Percentiles rank a stretch among this genome's conserved stretches.
Evolutionary conservation across 257 asterid genomes (phyloP).

Genomic region (Eucommia ulmoides): DNA sequence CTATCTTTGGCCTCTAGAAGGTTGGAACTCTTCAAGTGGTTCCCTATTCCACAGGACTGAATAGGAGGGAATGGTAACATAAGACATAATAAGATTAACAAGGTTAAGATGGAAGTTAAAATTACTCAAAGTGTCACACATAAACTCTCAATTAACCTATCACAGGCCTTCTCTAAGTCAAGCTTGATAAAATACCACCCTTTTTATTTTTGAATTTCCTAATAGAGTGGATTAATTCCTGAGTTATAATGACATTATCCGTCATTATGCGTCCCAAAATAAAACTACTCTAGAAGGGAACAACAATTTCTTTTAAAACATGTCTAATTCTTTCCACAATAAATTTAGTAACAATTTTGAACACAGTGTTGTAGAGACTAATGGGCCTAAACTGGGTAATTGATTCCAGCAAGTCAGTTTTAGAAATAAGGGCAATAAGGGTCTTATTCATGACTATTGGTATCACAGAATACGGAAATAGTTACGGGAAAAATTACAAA

Average conservation of each 20-base stretch:
- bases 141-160: not conserved
- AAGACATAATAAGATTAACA: not conserved
- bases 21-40: not conserved
- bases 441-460: too few relatives aligned
- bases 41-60: not conserved
- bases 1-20: not conserved
- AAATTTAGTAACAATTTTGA: not conserved
- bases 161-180: not conserved
- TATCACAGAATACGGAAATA: too few relatives aligned
- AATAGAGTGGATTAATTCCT: not conserved
- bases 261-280: not conserved
- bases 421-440: too few relatives aligned
- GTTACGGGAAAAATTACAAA: too few relatives aligned
- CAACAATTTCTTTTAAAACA: not conserved
- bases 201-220: not conserved
- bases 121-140: not conserved
- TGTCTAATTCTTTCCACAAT: not conserved
- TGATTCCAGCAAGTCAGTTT: too few relatives aligned
- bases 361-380: not conserved
- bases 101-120: not conserved
- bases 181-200: not conserved
- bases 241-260: not conserved
- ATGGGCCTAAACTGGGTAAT: not conserved
- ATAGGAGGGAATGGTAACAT: not conserved
- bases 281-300: not conserved